Base-by-base conservation (phyloP, 257 asterid species). In the Coffea canephora region DNA sequence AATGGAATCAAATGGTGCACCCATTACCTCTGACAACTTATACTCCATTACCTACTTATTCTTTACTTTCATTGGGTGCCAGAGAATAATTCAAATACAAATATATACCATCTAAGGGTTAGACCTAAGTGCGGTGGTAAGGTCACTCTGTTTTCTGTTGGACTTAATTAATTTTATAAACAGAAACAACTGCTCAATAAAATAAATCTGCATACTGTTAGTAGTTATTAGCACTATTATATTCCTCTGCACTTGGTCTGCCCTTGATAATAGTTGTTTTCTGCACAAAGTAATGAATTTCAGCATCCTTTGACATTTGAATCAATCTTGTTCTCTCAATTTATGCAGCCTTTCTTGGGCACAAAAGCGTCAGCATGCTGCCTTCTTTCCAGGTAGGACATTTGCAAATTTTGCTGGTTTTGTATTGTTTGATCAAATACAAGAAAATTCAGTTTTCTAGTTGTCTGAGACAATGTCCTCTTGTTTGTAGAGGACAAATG, bases 311-410 rank as follows among this genome's bases (percentile, higher is more conserved):
- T 16, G 18, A 74, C 73, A 76, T 34, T 75, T 67, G 27, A 52
- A 46, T n/a, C 39, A 16, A 14, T 48, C 27, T n/a, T 43, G 1
- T 71, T 66, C 74, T 19, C 55, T 81, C 57, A 48, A 48, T 74
- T 54, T 68, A 46, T 74, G 69, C 90, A 93, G 97, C 67, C 92
- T 93, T 79, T 91, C 98, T 0, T 89, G 90, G 89, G 91, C 93
- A 25, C 92, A 93, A 75, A 71, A 84, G 77, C 91, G 96, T 45
- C 93, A 83, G 25, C 23, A 87, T 21, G 85, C 94, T 48, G 13
- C 83, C 73, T 83, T 91, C 75, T 84, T 93, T 80, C 98, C 98
- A 69, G 98, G 97, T 93, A 89, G 3, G 36, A 48, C 15, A 18
- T 57, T 23, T 27, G 21, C 12, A 59, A 11, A 50, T 8, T 74